A percentile compares a stretch with the other conserved stretches of the same genome.
These are phyloP conservation scores for Ceratocystis lukuohia DNA, from an alignment of 2,329 filamentous ascomycete genomes.

Conservation along the genomic window DNA sequence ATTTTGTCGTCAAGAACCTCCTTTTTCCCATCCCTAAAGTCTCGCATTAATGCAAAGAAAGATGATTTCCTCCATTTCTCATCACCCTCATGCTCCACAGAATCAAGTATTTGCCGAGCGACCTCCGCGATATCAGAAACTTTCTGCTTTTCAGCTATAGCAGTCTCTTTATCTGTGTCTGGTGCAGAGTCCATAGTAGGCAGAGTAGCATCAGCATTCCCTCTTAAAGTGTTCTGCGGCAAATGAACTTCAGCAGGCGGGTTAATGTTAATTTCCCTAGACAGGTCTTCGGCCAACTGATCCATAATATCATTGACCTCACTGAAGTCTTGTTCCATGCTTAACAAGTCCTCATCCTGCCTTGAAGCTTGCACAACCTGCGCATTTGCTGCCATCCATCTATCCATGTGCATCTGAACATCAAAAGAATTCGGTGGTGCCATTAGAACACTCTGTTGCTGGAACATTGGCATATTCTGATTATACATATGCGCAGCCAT, in stretches of 20 bases:
- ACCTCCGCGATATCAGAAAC: constrained; percentile 30
- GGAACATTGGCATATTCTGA: constrained; percentile 19
- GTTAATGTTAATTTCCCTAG: constrained; percentile 12
- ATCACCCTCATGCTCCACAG: constrained; percentile 32
- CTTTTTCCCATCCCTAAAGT: constrained; percentile 34
- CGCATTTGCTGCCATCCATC: constrained; percentile 30
- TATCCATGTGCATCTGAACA: constrained; percentile 30
- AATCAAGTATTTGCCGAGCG: constrained; percentile 31
- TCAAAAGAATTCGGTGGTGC: constrained; percentile 24
- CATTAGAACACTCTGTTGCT: constrained; percentile 14
- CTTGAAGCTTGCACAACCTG: background rate
- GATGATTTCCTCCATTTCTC: constrained; percentile 36
- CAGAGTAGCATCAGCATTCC: constrained; percentile 15
- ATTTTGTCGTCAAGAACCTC: constrained; percentile 33
- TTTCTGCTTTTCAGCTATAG: constrained; percentile 23
- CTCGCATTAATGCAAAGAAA: constrained; percentile 34
- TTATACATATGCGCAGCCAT: constrained; percentile 13
- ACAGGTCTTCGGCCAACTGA: constrained; percentile 31
- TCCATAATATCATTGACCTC: constrained; percentile 34
- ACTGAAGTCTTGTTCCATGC: constrained; percentile 24
- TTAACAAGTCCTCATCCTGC: background rate
- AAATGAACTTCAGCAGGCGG: background rate
- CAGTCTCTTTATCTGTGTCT: constrained; percentile 19
- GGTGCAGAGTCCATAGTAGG: constrained; percentile 19
- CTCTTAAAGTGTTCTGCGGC: constrained; percentile 13